Conservation (phyloP, 2,329 filamentous ascomycete genomes). For the Diplodia seriata region DNA sequence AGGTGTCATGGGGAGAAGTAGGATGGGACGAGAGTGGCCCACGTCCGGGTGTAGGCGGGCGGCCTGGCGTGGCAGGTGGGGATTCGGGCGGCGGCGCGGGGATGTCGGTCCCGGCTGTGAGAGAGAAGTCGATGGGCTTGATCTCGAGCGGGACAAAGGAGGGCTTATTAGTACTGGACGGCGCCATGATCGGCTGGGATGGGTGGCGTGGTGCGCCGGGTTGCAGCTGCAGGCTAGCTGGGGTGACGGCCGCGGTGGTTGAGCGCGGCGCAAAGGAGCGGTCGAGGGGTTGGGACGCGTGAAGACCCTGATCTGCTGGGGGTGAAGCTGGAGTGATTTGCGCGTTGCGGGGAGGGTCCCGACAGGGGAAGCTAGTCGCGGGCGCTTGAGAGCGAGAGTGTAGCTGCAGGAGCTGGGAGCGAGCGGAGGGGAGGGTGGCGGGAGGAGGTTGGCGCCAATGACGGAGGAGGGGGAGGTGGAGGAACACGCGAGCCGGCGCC, state of each 20-base stretch:
- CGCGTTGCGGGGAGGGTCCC: conserved; percentile 30
- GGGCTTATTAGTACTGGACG: conserved; percentile 29
- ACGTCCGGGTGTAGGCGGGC: conserved; percentile 48
- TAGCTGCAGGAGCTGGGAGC: conserved; percentile 21
- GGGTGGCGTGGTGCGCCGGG: conserved; percentile 11
- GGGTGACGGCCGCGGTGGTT: conserved; percentile 18
- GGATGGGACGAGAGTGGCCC: conserved; percentile 52
- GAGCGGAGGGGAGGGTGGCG: conserved; percentile 2
- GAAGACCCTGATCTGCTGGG: conserved; percentile 31
- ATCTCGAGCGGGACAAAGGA: conserved; percentile 31
- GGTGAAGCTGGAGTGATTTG: conserved; percentile 29
- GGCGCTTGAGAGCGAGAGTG: conserved; percentile 18
- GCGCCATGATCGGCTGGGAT: conserved; percentile 19
- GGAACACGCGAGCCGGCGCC: conserved; percentile 28
- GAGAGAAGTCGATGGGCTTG: conserved; percentile 50
- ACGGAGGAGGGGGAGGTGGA: conserved; percentile 17
- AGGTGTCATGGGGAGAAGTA: conserved; percentile 41
- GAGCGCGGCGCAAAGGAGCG: conserved; percentile 22
- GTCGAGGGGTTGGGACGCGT: conserved; percentile 10
- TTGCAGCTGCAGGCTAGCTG: conserved; percentile 11
- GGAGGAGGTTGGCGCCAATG: conserved; percentile 16
- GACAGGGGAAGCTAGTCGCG: conserved; percentile 33
- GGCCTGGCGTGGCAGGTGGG: conserved; percentile 46
- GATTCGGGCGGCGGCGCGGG: conserved; percentile 50
- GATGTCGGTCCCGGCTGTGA: conserved; percentile 52